Conservation (phyloP, 2,329 filamentous ascomycete species). For the Neonectria punicea region DNA sequence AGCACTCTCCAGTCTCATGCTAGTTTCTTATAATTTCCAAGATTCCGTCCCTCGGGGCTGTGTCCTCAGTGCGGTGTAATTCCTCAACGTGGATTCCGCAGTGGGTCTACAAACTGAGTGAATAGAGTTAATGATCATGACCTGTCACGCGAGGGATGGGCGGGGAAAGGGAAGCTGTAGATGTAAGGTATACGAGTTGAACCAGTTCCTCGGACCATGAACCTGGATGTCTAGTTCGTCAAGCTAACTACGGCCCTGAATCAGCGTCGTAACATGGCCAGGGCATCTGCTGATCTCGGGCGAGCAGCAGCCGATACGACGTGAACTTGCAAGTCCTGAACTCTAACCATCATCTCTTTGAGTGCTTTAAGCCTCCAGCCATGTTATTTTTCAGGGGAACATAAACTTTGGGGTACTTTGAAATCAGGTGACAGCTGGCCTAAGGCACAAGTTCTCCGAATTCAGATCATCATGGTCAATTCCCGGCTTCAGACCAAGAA, state of each 20-base stretch:
- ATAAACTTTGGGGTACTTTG: too few relatives aligned
- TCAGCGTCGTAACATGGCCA: background rate
- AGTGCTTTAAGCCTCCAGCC: too few relatives aligned
- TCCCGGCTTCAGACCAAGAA: background rate
- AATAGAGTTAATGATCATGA: background rate
- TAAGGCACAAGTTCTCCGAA: too few relatives aligned
- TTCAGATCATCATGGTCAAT: background rate
- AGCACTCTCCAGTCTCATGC: background rate
- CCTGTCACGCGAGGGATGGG: background rate
- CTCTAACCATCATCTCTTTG: background rate
- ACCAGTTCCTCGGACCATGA: background rate
- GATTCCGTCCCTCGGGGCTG: background rate
- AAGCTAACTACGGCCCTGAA: background rate
- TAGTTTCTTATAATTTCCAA: background rate
- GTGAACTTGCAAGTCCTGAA: background rate
- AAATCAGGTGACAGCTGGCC: too few relatives aligned
- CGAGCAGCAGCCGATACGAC: constrained; percentile 13
- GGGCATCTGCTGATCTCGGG: constrained; percentile 22
- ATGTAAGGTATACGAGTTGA: background rate
- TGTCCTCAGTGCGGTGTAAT: background rate
- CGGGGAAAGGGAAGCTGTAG: background rate
- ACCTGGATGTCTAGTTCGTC: background rate
- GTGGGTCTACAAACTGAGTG: constrained; percentile 6
- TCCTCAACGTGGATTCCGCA: constrained; percentile 5
- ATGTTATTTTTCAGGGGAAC: too few relatives aligned